Percentiles rank a stretch among this genome's conserved stretches.
Conservation (phyloP, 345 rosid species). For the Reutealis trisperma region DNA sequence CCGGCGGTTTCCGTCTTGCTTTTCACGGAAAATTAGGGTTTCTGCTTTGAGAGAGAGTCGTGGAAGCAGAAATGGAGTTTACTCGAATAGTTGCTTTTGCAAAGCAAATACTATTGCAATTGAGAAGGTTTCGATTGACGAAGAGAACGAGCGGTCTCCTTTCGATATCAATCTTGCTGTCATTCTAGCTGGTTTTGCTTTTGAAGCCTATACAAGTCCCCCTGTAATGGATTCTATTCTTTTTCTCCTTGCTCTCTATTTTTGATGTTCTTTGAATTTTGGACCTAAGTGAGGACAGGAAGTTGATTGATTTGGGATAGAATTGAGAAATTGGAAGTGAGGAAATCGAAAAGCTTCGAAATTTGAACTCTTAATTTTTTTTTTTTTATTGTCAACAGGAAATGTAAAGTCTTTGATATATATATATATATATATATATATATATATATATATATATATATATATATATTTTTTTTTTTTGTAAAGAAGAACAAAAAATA, state of each 20-base stretch:
- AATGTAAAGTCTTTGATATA: not conserved
- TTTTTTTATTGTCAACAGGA: not conserved
- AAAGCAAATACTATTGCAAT: slow-evolving; percentile 31
- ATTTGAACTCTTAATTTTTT: not conserved
- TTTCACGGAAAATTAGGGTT: slow-evolving; percentile 28
- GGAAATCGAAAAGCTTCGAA: not conserved
- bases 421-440: no score
- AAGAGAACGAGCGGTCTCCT: slow-evolving; percentile 48
- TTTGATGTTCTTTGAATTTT: not conserved
- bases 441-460: no score
- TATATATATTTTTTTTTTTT: no score
- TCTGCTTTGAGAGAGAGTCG: slow-evolving; percentile 8
- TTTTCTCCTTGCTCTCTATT: not conserved
- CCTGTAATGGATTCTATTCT: slow-evolving; percentile 42
- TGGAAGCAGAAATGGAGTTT: slow-evolving; percentile 19
- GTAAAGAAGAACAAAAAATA: not conserved
- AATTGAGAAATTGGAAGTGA: not conserved
- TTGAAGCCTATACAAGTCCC: slow-evolving; percentile 78
- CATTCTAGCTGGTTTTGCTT: slow-evolving; percentile 94
- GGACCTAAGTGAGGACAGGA: no score
- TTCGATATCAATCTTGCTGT: slow-evolving; percentile 94
- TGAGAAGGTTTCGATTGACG: slow-evolving; percentile 29
- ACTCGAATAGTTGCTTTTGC: slow-evolving; percentile 37
- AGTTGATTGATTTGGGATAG: no score
- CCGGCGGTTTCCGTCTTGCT: slow-evolving; percentile 26